These are phyloP conservation scores for Saccharomycopsis hybrid DNA, from an alignment of 1,139 yeast species.

Conservation along the genomic window DNA sequence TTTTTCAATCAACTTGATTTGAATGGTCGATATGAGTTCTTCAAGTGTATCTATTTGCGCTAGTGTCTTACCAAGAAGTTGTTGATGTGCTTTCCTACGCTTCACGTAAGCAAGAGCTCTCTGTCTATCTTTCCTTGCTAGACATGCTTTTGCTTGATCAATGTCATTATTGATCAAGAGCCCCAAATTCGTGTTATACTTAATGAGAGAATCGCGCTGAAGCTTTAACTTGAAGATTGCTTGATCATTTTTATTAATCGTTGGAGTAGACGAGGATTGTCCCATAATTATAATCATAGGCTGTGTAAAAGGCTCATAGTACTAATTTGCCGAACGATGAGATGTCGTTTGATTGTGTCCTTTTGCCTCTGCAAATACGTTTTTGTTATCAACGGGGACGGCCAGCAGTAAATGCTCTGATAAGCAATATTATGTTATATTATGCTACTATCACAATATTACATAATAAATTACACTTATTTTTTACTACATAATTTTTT, in stretches of 20 bases:
- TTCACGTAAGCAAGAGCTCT: slow-evolving; percentile 9
- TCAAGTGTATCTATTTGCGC: slow-evolving; percentile 18
- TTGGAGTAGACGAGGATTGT: slow-evolving; percentile 13
- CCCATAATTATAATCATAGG: no score
- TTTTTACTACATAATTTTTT: no score
- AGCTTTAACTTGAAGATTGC: slow-evolving; percentile 20
- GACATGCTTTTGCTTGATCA: slow-evolving; percentile 9
- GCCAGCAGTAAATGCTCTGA: no score
- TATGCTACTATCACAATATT: no score
- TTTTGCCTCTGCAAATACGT: no score
- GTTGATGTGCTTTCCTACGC: slow-evolving; percentile 14
- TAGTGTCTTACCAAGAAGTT: slow-evolving; percentile 15
- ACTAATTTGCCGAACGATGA: no score
- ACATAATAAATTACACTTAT: no score
- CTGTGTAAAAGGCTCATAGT: no score
- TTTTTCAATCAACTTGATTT: slow-evolving; percentile 18
- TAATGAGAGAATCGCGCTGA: slow-evolving; percentile 19
- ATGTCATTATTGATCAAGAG: slow-evolving; percentile 17
- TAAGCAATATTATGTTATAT: no score
- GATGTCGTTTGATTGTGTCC: no score
- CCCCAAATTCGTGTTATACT: slow-evolving; percentile 15
- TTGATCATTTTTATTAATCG: slow-evolving; percentile 17
- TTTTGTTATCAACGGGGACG: no score
- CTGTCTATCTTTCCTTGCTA: slow-evolving; percentile 5
- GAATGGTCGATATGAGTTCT: slow-evolving; percentile 15